These are phyloP conservation scores for Gigaspora rosea DNA, from an alignment of 192 early-diverging fungal genomes.

Conservation along the genomic window DNA sequence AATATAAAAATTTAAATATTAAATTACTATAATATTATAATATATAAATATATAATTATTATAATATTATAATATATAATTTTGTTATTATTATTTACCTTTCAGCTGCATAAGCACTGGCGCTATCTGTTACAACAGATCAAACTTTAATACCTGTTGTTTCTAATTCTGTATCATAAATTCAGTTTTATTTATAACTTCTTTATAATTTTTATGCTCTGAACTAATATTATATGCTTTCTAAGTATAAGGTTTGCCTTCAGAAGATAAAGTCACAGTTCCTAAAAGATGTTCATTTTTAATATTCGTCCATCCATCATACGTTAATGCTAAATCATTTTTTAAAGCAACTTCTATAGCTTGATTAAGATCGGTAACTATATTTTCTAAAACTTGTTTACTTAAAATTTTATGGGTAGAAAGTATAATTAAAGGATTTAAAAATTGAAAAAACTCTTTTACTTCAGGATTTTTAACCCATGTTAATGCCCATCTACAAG, in stretches of 20 bases:
- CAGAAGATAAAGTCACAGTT: background rate
- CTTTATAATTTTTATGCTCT: background rate
- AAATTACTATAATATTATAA: background rate
- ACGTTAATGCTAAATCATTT: background rate
- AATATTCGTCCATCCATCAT: too few relatives aligned
- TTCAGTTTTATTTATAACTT: background rate
- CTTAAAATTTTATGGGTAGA: background rate
- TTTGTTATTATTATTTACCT: background rate
- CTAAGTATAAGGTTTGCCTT: background rate
- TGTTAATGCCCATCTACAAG: too few relatives aligned
- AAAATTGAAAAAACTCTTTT: background rate
- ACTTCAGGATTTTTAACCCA: background rate
- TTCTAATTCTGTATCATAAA: background rate
- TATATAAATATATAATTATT: background rate
- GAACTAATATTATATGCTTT: constrained; percentile 1
- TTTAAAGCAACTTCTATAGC: background rate
- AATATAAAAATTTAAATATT: background rate
- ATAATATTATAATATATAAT: background rate
- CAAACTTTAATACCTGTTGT: background rate
- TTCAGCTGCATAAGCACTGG: background rate
- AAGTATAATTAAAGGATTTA: background rate
- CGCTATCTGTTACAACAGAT: constrained; percentile 10
- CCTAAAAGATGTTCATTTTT: background rate
- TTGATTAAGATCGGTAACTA: background rate
- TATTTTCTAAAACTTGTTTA: background rate